Evolutionary conservation across 1,139 yeast genomes (phyloP).

Genomic region (Ogataea hybrid): DNA sequence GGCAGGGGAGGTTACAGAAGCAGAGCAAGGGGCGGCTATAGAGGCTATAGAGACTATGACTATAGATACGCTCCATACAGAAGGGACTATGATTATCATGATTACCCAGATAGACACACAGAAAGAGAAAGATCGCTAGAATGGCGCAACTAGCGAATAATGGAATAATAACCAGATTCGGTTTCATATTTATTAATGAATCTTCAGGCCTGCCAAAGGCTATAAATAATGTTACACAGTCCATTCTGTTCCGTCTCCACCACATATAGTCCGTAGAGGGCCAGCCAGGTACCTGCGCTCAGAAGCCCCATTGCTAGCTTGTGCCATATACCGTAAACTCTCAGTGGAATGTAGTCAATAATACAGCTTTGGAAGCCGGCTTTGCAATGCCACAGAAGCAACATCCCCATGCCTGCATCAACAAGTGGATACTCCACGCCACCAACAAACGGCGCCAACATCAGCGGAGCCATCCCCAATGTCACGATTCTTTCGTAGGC

Average conservation of each 20-base stretch:
- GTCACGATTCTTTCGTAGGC: slow-evolving; percentile 71
- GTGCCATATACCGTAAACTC: slow-evolving; percentile 77
- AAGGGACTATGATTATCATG: slow-evolving; percentile 8
- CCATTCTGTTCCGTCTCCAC: slow-evolving; percentile 74
- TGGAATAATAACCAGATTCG: not conserved
- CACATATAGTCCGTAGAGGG: slow-evolving; percentile 78
- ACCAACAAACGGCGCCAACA: slow-evolving; percentile 67
- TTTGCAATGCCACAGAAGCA: slow-evolving; percentile 71
- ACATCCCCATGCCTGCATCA: slow-evolving; percentile 65
- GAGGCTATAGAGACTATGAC: slow-evolving; percentile 16
- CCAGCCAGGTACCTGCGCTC: slow-evolving; percentile 67
- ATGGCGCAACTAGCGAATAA: slow-evolving; percentile 15
- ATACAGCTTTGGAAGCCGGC: slow-evolving; percentile 85
- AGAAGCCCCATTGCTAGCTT: slow-evolving; percentile 60
- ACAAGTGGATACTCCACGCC: slow-evolving; percentile 63
- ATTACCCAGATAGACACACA: slow-evolving; percentile 9
- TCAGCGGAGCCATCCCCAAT: slow-evolving; percentile 70
- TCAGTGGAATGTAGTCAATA: slow-evolving; percentile 81
- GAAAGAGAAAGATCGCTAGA: slow-evolving; percentile 17
- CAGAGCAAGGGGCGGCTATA: slow-evolving; percentile 4
- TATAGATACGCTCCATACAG: slow-evolving; percentile 17
- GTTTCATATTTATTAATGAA: slow-evolving; percentile 1
- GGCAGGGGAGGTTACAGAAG: slow-evolving; percentile 9
- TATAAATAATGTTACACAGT: slow-evolving; percentile 43
- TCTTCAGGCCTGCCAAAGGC: slow-evolving; percentile 12